phyloP scores from a whole-genome alignment of 352 stramenopile species.

The Plasmopara viticola region DNA sequence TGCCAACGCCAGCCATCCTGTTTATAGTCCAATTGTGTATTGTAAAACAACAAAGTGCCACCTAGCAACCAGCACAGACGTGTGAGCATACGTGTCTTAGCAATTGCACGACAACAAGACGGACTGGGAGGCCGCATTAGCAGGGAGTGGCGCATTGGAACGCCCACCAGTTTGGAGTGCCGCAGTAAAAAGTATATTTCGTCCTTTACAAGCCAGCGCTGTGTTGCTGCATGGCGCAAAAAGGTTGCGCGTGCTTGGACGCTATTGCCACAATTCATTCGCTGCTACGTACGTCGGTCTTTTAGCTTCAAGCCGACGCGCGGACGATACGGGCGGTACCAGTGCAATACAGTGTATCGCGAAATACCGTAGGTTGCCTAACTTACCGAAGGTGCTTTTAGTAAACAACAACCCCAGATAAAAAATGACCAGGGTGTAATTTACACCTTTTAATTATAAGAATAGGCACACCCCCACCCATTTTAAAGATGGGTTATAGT shows the following conservation, averaged over 20 bases:
- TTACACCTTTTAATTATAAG: no score
- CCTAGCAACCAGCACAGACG: constrained; percentile 25
- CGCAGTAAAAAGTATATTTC: constrained; percentile 70
- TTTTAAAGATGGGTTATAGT: no score
- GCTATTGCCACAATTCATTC: constrained; percentile 22
- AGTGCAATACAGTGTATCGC: no score
- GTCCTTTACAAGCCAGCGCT: constrained; percentile 80
- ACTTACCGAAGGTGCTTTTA: no score
- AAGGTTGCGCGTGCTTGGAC: constrained; percentile 29
- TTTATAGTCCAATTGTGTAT: constrained; percentile 74
- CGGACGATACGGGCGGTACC: no score
- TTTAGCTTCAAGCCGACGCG: constrained; percentile 19
- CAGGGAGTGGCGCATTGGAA: constrained; percentile 38
- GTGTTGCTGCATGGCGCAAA: constrained; percentile 39
- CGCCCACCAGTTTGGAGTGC: constrained; percentile 35
- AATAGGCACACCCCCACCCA: no score
- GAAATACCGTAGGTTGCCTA: no score
- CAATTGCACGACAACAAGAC: constrained; percentile 13
- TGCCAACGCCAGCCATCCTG: constrained; percentile 84
- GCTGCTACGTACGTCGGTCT: constrained; percentile 11
- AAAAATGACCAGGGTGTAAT: no score
- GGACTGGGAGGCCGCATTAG: constrained; percentile 54
- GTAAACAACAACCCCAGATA: no score
- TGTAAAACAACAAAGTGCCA: constrained; percentile 66
- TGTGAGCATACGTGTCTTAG: constrained; percentile 1